Conservation (phyloP, 169 alveolate species). For the Amoebophrya sp. region DNA sequence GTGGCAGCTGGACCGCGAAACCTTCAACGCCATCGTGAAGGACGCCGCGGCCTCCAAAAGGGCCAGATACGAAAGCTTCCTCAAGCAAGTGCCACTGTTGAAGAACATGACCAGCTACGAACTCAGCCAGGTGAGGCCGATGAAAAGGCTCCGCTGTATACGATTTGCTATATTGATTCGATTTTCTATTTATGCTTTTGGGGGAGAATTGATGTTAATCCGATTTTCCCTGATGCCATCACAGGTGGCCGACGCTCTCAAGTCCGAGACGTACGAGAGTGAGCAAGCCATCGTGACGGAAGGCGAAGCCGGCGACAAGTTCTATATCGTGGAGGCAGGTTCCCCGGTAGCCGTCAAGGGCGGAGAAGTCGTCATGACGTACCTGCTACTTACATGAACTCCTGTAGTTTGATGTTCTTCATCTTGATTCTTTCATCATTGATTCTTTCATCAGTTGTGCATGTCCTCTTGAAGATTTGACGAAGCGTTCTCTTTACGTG, state of each 20-base stretch:
- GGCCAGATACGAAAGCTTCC: constrained; percentile 29
- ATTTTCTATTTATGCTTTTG: too few species aligned
- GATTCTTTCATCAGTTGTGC: background rate
- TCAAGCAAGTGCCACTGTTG: constrained; percentile 50
- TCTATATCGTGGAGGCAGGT: constrained; percentile 76
- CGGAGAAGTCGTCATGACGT: background rate
- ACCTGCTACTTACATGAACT: background rate
- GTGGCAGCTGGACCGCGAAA: constrained; percentile 70
- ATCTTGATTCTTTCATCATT: background rate
- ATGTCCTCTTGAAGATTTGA: too few species aligned
- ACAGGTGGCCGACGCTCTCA: constrained; percentile 64
- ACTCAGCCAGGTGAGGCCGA: constrained; percentile 32
- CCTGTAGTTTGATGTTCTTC: background rate
- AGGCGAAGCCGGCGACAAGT: constrained; percentile 75
- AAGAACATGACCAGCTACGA: constrained; percentile 74
- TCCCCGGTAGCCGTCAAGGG: constrained; percentile 63
- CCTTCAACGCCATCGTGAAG: constrained; percentile 77
- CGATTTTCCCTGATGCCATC: too few species aligned
- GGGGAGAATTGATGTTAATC: too few species aligned
- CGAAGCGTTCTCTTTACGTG: constrained; percentile 14
- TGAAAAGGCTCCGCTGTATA: too few species aligned
- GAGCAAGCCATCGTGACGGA: constrained; percentile 68
- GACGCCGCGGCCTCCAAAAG: constrained; percentile 69
- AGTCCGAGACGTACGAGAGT: constrained; percentile 25
- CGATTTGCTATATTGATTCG: too few species aligned